Evolutionary conservation across 179 eudicot genomes (phyloP).

Genomic region (Silene vulgaris): DNA sequence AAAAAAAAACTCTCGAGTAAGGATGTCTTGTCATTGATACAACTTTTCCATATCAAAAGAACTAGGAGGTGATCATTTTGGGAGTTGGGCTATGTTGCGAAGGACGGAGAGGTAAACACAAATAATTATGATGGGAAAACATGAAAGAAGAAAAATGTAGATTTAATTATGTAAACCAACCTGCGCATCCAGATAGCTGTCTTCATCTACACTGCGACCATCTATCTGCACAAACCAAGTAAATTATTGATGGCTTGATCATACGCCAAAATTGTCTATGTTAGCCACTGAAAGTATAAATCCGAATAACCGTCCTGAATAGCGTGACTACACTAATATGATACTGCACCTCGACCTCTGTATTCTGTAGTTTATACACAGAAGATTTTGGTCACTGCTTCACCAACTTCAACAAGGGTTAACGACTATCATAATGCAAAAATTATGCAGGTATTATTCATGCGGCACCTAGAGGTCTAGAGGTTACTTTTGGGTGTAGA

Average conservation of each 20-base stretch:
- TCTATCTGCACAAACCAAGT: constrained; percentile 58
- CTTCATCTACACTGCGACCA: constrained; percentile 67
- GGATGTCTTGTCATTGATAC: neutral
- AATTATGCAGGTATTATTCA: neutral
- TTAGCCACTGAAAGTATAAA: neutral
- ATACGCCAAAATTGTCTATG: neutral
- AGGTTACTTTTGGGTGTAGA: neutral
- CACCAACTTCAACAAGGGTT: neutral
- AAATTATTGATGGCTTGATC: constrained; percentile 1
- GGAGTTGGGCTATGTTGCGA: neutral
- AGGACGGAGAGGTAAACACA: neutral
- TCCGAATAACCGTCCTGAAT: neutral
- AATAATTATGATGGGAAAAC: neutral
- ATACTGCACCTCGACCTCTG: neutral
- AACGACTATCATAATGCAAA: neutral
- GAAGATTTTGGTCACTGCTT: constrained; percentile 4
- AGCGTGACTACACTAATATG: neutral
- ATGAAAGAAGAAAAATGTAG: neutral
- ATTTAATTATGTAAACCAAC: constrained; percentile 28
- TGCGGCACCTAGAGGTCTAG: neutral
- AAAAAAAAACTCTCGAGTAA: neutral
- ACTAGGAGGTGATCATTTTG: neutral
- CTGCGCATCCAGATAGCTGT: constrained; percentile 78
- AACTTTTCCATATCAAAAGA: neutral
- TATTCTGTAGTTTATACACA: neutral